Percentiles rank a stretch among this genome's conserved stretches.
Evolutionary conservation across 2,329 filamentous ascomycete genomes (phyloP).

Genomic region (Teratosphaeria pseudoeucalypti): DNA sequence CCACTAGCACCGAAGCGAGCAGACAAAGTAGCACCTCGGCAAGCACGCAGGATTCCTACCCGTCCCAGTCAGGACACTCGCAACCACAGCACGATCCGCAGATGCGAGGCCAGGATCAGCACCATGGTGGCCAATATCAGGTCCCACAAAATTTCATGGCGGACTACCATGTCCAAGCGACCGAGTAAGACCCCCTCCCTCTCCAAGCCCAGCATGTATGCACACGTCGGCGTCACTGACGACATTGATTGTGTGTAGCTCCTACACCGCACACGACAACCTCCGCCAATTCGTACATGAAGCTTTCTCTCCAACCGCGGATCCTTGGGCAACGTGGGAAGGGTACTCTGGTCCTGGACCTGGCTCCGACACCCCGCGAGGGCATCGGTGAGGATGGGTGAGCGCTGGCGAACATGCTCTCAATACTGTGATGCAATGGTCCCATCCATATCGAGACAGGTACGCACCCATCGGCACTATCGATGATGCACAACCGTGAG

Average conservation of each 20-base stretch:
- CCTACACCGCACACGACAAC: conserved; percentile 4
- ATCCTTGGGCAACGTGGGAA: not conserved
- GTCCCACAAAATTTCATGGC: not conserved
- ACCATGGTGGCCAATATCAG: not conserved
- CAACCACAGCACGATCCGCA: not conserved
- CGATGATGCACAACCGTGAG: not conserved
- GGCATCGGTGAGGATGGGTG: not conserved
- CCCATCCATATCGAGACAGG: too few relatives aligned
- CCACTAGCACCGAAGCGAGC: not conserved
- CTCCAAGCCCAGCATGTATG: not conserved
- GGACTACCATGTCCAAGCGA: not conserved
- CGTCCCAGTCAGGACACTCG: not conserved
- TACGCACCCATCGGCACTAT: too few relatives aligned
- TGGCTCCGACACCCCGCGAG: not conserved
- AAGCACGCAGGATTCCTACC: not conserved
- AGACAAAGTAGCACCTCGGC: not conserved
- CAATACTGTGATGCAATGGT: too few relatives aligned
- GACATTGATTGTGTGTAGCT: not conserved
- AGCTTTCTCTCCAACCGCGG: conserved; percentile 4
- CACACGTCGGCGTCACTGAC: too few relatives aligned
- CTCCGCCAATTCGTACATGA: conserved; percentile 6
- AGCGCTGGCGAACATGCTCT: too few relatives aligned
- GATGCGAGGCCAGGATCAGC: not conserved
- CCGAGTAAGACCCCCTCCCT: not conserved
- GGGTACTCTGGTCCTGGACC: not conserved